phyloP scores from a whole-genome alignment of 495 filamentous ascomycete species.

The Penicillium herquei region DNA sequence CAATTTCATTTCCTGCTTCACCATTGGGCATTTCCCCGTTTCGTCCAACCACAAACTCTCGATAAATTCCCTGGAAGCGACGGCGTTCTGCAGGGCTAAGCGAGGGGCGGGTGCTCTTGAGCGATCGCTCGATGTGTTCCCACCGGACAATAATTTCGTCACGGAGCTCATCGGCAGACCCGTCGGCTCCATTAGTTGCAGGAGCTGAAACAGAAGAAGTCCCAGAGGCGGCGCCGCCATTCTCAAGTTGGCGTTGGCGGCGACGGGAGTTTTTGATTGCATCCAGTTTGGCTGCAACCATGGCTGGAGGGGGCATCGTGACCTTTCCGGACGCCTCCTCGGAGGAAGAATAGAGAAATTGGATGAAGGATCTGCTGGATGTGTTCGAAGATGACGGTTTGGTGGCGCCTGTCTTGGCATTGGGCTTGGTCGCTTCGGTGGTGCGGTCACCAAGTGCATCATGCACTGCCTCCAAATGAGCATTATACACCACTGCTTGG shows the following conservation, averaged over 20 bases:
- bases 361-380: conserved; percentile 59
- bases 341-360: conserved; percentile 76
- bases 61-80: conserved; percentile 76
- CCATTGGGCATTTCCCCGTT: conserved; percentile 94
- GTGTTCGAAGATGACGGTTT: conserved; percentile 27
- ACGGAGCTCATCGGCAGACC: conserved; percentile 36
- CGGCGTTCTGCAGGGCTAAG: conserved; percentile 72
- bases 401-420: conserved; percentile 29
- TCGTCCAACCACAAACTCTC: conserved; percentile 85
- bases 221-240: conserved; percentile 32
- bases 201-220: conserved; percentile 16
- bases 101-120: conserved; percentile 77
- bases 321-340: conserved; percentile 46
- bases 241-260: conserved; percentile 53
- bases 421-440: conserved; percentile 30
- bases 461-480: conserved; percentile 94
- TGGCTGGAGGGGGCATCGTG: conserved; percentile 59
- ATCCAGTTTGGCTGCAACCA: conserved; percentile 71
- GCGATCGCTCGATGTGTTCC: conserved; percentile 77
- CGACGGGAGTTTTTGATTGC: conserved; percentile 67
- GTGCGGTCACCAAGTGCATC: conserved; percentile 74
- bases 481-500: conserved; percentile 93
- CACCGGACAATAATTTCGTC: conserved; percentile 81
- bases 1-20: conserved; percentile 85
- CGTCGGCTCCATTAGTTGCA: conserved; percentile 26